Evolutionary conservation across 164 flowering plant genomes (phyloP).

Genomic region (Chimonanthus salicifolius): DNA sequence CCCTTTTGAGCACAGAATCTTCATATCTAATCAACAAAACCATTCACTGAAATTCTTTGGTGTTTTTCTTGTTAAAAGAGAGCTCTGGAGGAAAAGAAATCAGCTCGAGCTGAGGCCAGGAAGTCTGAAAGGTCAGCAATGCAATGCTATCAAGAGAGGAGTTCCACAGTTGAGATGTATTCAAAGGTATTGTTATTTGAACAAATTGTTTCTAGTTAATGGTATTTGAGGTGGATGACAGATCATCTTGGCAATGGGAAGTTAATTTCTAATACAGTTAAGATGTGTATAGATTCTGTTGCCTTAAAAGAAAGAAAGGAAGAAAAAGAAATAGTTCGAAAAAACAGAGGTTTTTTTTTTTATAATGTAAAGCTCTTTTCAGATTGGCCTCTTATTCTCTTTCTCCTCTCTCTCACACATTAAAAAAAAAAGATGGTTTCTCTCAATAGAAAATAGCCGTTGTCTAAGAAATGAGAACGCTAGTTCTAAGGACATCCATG

Average conservation of each 20-base stretch:
- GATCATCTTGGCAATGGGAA: background rate
- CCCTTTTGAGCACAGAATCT: background rate
- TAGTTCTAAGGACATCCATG: background rate
- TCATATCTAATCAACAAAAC: background rate
- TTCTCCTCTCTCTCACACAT: too few species aligned
- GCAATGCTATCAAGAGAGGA: conserved; percentile 62
- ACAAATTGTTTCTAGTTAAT: background rate
- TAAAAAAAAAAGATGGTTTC: background rate
- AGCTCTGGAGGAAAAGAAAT: conserved; percentile 76
- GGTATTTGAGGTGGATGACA: background rate
- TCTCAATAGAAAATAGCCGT: background rate
- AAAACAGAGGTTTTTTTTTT: too few species aligned
- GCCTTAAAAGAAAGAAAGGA: too few species aligned
- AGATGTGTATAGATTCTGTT: background rate
- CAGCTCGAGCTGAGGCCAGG: conserved; percentile 37
- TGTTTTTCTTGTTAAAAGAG: conserved; percentile 28
- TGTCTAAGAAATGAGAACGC: background rate
- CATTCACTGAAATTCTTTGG: background rate
- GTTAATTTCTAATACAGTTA: background rate
- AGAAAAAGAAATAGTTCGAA: too few species aligned
- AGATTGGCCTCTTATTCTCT: too few species aligned
- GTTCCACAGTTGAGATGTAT: conserved; percentile 52
- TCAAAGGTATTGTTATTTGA: conserved; percentile 43
- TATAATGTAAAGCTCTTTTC: too few species aligned
- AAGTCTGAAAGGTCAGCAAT: conserved; percentile 66